A percentile compares a stretch with the other conserved stretches of the same genome.
Conservation (phyloP, 345 rosid species). For the Ceriops zippeliana region DNA sequence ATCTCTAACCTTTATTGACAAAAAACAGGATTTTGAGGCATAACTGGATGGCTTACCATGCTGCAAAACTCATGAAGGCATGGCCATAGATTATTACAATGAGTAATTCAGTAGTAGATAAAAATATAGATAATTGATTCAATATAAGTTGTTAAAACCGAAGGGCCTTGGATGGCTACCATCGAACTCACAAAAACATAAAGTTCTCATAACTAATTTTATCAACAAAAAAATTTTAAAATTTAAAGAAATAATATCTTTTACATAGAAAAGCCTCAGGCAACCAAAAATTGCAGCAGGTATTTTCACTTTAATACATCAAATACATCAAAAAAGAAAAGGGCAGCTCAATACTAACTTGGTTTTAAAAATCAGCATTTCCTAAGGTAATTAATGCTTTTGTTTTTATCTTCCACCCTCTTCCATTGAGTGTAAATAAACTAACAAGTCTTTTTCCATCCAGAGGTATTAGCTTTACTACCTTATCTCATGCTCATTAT, state of each 20-base stretch:
- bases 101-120: neutral
- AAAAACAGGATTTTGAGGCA: conserved; percentile 57
- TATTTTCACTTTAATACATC: too few species aligned
- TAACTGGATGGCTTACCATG: conserved; percentile 50
- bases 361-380: too few species aligned
- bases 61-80: conserved; percentile 34
- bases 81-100: neutral
- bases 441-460: neutral
- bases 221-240: too few species aligned
- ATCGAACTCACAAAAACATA: neutral
- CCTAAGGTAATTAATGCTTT: too few species aligned
- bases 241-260: too few species aligned
- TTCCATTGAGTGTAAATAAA: neutral
- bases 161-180: neutral
- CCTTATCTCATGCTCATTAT: neutral
- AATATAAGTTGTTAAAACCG: neutral
- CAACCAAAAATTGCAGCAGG: too few species aligned
- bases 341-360: too few species aligned
- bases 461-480: neutral
- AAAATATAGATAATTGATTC: neutral
- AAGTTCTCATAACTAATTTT: too few species aligned
- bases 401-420: too few species aligned
- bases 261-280: too few species aligned
- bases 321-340: too few species aligned
- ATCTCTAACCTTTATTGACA: conserved; percentile 42